These are phyloP conservation scores for Aspergillus candidus DNA, from an alignment of 2,329 filamentous ascomycete genomes.

Conservation along the genomic window DNA sequence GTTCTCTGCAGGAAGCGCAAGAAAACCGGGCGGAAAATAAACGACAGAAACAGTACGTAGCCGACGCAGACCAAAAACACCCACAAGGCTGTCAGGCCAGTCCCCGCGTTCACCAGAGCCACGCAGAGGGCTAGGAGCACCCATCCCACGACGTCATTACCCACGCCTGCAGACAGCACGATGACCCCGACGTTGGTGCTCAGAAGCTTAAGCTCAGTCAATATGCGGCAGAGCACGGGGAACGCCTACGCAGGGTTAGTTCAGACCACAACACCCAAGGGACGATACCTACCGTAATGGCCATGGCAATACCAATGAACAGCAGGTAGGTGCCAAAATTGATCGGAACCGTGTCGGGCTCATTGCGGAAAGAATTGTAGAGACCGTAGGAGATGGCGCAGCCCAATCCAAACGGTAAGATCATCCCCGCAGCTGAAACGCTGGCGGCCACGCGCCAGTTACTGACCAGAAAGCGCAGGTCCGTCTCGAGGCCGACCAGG, in stretches of 20 bases:
- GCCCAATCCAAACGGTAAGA: constrained; percentile 74
- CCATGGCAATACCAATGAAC: constrained; percentile 89
- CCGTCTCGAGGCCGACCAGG: constrained; percentile 79
- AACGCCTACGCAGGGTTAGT: constrained; percentile 51
- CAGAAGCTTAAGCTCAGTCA: constrained; percentile 84
- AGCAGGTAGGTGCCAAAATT: constrained; percentile 59
- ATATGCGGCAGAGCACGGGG: constrained; percentile 86
- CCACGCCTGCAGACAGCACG: constrained; percentile 81
- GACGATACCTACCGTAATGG: constrained; percentile 63
- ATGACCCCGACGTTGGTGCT: constrained; percentile 79
- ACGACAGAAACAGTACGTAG: constrained; percentile 70
- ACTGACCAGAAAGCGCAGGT: constrained; percentile 66
- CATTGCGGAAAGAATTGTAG: constrained; percentile 64
- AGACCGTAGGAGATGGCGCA: constrained; percentile 74
- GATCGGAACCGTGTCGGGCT: constrained; percentile 52
- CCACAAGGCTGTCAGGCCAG: constrained; percentile 75
- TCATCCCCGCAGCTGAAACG: constrained; percentile 74
- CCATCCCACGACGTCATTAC: constrained; percentile 90
- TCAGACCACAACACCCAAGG: not conserved
- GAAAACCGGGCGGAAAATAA: constrained; percentile 66
- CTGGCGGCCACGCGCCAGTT: constrained; percentile 77
- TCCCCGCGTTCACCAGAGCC: constrained; percentile 80
- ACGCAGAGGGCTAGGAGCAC: constrained; percentile 89
- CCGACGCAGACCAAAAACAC: constrained; percentile 70
- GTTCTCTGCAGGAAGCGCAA: constrained; percentile 66